Conservation (phyloP, 179 eudicot genomes). For the Heliamphora pulchella region DNA sequence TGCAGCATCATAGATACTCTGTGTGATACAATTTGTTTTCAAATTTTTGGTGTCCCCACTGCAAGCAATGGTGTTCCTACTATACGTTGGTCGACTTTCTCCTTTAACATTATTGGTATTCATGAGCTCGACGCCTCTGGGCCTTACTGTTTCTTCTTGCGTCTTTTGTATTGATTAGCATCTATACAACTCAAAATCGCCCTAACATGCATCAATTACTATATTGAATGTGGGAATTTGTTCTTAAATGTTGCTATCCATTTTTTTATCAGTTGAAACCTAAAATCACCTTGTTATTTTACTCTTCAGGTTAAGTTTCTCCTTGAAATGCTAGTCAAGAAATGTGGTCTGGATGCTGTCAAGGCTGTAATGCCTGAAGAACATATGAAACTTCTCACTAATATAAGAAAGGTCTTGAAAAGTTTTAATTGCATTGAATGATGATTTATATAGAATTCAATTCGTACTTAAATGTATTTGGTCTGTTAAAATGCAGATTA, state of each 20-base stretch:
- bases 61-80: not conserved
- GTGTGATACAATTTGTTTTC: not conserved
- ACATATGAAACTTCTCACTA: slow-evolving; percentile 90
- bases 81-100: not conserved
- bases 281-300: not conserved
- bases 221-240: not conserved
- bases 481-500: slow-evolving; percentile 37
- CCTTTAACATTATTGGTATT: not conserved
- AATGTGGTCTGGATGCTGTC: slow-evolving; percentile 91
- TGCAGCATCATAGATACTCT: not conserved
- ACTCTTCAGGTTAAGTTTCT: slow-evolving; percentile 61
- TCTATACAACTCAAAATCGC: not conserved
- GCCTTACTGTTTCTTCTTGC: not conserved
- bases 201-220: not conserved
- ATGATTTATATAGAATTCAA: not conserved
- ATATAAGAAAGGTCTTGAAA: slow-evolving; percentile 71
- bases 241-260: not conserved
- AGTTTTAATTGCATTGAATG: not conserved
- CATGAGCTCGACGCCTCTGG: not conserved
- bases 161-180: not conserved
- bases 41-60: not conserved
- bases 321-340: slow-evolving; percentile 88
- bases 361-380: slow-evolving; percentile 95
- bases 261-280: not conserved
- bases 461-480: not conserved